Evolutionary conservation across 2,329 filamentous ascomycete genomes (phyloP).

Genomic region (Whalleya microplaca): DNA sequence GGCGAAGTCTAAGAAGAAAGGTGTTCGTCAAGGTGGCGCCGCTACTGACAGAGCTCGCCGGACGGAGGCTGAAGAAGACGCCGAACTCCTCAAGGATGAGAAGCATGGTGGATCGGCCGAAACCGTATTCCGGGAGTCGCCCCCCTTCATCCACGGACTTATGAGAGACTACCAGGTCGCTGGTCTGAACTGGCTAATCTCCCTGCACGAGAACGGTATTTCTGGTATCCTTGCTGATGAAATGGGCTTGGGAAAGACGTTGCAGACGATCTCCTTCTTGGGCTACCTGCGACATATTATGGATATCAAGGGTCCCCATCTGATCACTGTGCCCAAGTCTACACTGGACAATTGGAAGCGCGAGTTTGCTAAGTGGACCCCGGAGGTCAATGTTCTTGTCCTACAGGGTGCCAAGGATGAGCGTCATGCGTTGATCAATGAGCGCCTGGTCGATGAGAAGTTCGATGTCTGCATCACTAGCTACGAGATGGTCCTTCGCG

Average conservation of each 20-base stretch:
- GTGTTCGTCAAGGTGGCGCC: conserved; percentile 82
- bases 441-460: conserved; percentile 88
- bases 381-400: conserved; percentile 91
- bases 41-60: conserved; percentile 77
- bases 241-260: conserved; percentile 97
- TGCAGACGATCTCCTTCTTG: conserved; percentile 96
- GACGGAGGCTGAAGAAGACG: conserved; percentile 97
- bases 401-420: conserved; percentile 96
- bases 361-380: conserved; percentile 92
- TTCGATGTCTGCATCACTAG: conserved; percentile 98
- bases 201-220: conserved; percentile 97
- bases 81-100: conserved; percentile 84
- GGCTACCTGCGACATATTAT: conserved; percentile 92
- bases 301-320: conserved; percentile 86
- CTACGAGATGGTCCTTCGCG: conserved; percentile 97
- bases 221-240: conserved; percentile 97
- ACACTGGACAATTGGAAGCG: conserved; percentile 98
- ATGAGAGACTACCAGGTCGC: conserved; percentile 98
- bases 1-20: conserved; percentile 71
- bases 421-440: conserved; percentile 83
- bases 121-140: conserved; percentile 92
- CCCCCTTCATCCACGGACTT: conserved; percentile 80
- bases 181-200: conserved; percentile 96
- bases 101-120: conserved; percentile 84
- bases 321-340: conserved; percentile 92